Base-by-base conservation (phyloP, 2,329 filamentous ascomycete genomes). In the Diaporthe sp. region DNA sequence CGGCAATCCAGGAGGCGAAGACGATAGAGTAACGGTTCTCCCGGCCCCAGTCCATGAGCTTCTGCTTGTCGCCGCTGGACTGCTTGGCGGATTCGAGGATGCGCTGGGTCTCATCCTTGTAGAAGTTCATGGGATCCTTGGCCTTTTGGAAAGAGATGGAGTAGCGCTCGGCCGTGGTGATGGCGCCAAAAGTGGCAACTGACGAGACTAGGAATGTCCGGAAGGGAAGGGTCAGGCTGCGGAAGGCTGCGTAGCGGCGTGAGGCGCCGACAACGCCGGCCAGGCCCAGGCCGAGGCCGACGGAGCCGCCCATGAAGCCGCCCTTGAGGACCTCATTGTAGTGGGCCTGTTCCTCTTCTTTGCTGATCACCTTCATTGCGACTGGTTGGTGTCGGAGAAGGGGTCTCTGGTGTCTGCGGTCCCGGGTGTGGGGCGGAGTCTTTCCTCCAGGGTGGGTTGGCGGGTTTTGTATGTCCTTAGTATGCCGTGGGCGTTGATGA, bases 281-380 rank as follows among this genome's bases (percentile, higher is more conserved):
- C 12, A 91, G 79, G 78, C 96, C 96, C 44, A 92, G 81, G 51
- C 86, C 88, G 3, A 95, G 86, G 78, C 97, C 96, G 59, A 92
- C 80, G 17, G 89, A 72, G 78, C 94, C 94, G 79, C 96, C 97
- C 78, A 94, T 85, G 78, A 92, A 82, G 80, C 97, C 96, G 79
- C 95, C 96, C 83, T 92, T 93, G 79, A 98, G 82, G 77, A 97
- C 97, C 76, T 90, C 88, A 83, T 88, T 87, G 90, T 97, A 98
- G 90, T 98, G 96, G 72, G 91, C 94, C 76, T 89, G 84, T 87
- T 98, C 96, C 87, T 98, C 95, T 91, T 98, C 95, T 84, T 96
- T 95, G 81, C 94, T 97, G 83, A 98, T 90, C 82, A 98, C 89
- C 93, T 98, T 98, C 97, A 98, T 99, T 78, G 69, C 89, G 85